Evolutionary conservation across 1,139 yeast species (phyloP).

Genomic region (Sugiyamaella novakii): DNA sequence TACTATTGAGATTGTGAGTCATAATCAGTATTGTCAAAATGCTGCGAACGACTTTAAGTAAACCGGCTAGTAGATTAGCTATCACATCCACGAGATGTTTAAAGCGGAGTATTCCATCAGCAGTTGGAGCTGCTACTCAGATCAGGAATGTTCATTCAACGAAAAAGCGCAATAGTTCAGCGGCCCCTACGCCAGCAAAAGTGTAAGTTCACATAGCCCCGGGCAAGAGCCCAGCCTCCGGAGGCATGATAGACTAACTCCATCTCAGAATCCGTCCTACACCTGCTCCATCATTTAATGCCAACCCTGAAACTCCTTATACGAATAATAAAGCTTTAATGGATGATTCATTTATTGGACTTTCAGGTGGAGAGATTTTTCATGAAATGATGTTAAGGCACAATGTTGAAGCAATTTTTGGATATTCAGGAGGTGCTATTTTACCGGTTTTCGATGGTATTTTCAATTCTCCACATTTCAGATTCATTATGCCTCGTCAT

Average conservation of each 20-base stretch:
- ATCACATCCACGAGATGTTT: slow-evolving; percentile 6
- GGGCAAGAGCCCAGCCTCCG: not conserved
- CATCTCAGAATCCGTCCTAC: slow-evolving; percentile 42
- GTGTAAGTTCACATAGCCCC: slow-evolving; percentile 5
- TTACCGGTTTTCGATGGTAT: slow-evolving; percentile 97
- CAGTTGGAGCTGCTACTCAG: not conserved
- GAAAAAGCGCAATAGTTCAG: slow-evolving; percentile 5
- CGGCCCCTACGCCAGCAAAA: slow-evolving; percentile 1
- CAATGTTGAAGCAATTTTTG: slow-evolving; percentile 90
- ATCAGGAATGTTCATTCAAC: slow-evolving; percentile 11
- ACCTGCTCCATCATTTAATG: slow-evolving; percentile 56
- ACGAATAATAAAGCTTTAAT: slow-evolving; percentile 17
- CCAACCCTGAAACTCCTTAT: slow-evolving; percentile 28
- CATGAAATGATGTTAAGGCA: slow-evolving; percentile 99
- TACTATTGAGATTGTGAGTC: not conserved
- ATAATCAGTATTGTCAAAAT: not conserved
- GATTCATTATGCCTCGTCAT: slow-evolving; percentile 90
- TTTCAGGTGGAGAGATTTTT: slow-evolving; percentile 96
- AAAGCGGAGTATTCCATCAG: slow-evolving; percentile 7
- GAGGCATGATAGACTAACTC: not conserved
- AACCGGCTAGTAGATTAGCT: slow-evolving; percentile 8
- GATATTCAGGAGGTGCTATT: slow-evolving; percentile 98
- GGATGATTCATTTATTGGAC: slow-evolving; percentile 87
- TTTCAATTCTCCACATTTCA: slow-evolving; percentile 84
- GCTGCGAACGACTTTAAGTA: slow-evolving; percentile 7